Conservation (phyloP, 495 filamentous ascomycete genomes). For the Coniosporium apollinis region DNA sequence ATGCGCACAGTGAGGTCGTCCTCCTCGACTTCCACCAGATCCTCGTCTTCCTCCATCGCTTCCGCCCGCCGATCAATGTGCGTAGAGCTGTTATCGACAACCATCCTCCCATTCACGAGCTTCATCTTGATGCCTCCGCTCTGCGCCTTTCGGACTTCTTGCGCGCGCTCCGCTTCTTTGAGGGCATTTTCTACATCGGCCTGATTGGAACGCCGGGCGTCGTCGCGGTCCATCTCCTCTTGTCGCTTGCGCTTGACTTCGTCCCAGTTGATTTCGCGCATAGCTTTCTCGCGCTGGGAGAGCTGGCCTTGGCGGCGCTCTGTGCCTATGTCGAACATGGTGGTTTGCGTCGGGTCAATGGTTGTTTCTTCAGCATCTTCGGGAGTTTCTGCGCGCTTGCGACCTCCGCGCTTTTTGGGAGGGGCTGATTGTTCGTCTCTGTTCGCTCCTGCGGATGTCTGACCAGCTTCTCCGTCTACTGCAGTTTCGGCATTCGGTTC, state of each 20-base stretch:
- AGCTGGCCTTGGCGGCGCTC: conserved; percentile 64
- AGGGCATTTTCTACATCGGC: conserved; percentile 2
- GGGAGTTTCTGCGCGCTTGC: conserved; percentile 46
- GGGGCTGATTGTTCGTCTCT: conserved; percentile 12
- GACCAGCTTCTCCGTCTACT: too few species aligned
- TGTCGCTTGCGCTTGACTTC: conserved; percentile 33
- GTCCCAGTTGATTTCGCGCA: conserved; percentile 36
- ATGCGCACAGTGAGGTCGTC: conserved; percentile 65
- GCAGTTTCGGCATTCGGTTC: conserved; percentile 5
- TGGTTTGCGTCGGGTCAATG: conserved; percentile 51
- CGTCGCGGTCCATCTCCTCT: conserved; percentile 9
- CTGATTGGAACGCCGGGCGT: not conserved
- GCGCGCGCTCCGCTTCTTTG: conserved; percentile 6
- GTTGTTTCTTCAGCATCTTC: conserved; percentile 58
- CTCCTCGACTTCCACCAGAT: conserved; percentile 56
- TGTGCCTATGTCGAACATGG: conserved; percentile 69
- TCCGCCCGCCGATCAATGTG: conserved; percentile 62
- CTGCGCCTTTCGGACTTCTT: not conserved
- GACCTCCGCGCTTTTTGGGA: not conserved
- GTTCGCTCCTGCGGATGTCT: too few species aligned
- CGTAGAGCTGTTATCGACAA: conserved; percentile 61
- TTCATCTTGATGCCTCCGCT: conserved; percentile 39
- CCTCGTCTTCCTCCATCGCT: conserved; percentile 36
- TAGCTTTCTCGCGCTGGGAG: conserved; percentile 49
- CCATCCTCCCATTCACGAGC: conserved; percentile 71